Percentiles rank a stretch among this genome's conserved stretches.
phyloP scores from a whole-genome alignment of 495 filamentous ascomycete species.

The Penicillium samsonianum region DNA sequence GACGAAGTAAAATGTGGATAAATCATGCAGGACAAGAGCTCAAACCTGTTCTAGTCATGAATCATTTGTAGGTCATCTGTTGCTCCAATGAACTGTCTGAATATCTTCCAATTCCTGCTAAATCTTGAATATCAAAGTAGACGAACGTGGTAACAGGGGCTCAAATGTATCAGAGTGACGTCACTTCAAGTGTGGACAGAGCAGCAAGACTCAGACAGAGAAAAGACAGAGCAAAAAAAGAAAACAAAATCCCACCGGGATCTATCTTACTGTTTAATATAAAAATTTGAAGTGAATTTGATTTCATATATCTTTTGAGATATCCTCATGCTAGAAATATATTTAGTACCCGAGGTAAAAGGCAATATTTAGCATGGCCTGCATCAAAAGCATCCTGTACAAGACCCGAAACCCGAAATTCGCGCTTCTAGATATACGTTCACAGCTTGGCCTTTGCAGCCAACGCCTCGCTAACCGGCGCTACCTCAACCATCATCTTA shows the following conservation, averaged over 20 bases:
- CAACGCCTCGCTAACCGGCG: constrained; percentile 37
- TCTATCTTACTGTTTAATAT: neutral
- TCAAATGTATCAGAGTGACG: neutral
- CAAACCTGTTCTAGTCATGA: neutral
- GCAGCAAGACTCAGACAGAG: neutral
- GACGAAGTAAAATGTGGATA: neutral
- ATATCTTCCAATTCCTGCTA: neutral
- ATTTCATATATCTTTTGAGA: neutral
- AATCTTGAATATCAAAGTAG: no score
- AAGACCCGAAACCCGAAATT: neutral
- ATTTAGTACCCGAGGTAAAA: neutral
- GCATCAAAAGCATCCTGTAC: neutral
- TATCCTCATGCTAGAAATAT: neutral
- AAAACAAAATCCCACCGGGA: no score
- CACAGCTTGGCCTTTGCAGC: constrained; percentile 36
- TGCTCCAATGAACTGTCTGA: neutral
- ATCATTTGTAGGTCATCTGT: constrained; percentile 1
- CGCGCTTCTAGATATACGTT: neutral
- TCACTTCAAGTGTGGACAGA: neutral
- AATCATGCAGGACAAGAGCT: neutral
- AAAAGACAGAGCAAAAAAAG: neutral
- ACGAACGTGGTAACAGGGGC: no score
- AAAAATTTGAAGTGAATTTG: neutral
- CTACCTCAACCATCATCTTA: constrained; percentile 53
- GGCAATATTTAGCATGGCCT: neutral